Percentiles rank a stretch among this genome's conserved stretches.
Evolutionary conservation across 2,329 filamentous ascomycete species (phyloP).

Genomic region (Fusarium sp.): DNA sequence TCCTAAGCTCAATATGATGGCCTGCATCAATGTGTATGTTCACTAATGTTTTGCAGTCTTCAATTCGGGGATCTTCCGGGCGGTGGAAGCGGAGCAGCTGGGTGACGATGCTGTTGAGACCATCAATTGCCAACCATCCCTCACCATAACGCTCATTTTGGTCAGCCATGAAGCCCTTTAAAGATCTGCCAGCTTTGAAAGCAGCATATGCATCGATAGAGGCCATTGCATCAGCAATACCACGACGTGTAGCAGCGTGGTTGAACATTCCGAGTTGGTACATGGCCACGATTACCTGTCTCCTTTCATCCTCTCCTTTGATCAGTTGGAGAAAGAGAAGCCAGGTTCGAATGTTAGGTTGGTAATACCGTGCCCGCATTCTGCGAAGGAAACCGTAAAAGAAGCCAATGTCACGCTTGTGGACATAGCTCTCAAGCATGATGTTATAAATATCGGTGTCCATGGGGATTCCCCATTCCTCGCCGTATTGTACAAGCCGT

Average conservation of each 20-base stretch:
- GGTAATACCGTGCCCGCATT: slow-evolving; percentile 58
- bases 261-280: slow-evolving; percentile 59
- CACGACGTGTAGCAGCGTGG: slow-evolving; percentile 53
- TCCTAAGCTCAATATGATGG: slow-evolving; percentile 47
- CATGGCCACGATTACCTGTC: slow-evolving; percentile 63
- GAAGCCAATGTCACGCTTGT: slow-evolving; percentile 56
- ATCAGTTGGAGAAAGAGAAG: slow-evolving; percentile 65
- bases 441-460: slow-evolving; percentile 64
- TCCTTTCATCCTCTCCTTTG: slow-evolving; percentile 68
- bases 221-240: slow-evolving; percentile 60
- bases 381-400: slow-evolving; percentile 58
- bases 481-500: slow-evolving; percentile 55
- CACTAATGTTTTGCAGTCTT: slow-evolving; percentile 50
- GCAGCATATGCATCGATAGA: slow-evolving; percentile 59
- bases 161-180: slow-evolving; percentile 56
- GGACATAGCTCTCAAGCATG: slow-evolving; percentile 58
- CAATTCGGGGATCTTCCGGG: slow-evolving; percentile 37
- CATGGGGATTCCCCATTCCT: slow-evolving; percentile 56
- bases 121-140: slow-evolving; percentile 58
- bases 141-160: slow-evolving; percentile 61
- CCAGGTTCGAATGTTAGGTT: slow-evolving; percentile 63
- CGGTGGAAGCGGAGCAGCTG: slow-evolving; percentile 59
- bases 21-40: slow-evolving; percentile 44
- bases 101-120: slow-evolving; percentile 57
- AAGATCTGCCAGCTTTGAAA: slow-evolving; percentile 52